Base-by-base conservation (phyloP, 768 basidiomycete genomes). In the Lactifluus piperatus region DNA sequence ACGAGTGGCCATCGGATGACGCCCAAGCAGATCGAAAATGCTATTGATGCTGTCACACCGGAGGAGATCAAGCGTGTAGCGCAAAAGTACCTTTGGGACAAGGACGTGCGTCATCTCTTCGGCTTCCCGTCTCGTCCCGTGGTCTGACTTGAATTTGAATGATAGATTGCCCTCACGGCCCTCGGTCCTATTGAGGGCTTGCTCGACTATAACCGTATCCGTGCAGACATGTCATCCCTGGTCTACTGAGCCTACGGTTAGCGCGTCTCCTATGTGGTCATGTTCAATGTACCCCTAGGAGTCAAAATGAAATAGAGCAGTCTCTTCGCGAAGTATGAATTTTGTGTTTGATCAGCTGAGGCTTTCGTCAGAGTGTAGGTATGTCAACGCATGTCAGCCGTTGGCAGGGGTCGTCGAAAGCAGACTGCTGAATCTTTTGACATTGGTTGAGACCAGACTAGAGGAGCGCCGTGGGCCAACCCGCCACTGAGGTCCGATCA, bases 31-130 rank as follows among this genome's bases (percentile, higher is more conserved):
- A 93, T 94, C 64, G 97, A 97, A 79, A 79, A 79, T 57, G 91
- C 92, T 26, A 83, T 98, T 46, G 93, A 98, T 70, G 86, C 88
- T 24, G 92, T 99, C 56, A 85, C 83, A 24, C 75, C 83, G 30
- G 88, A 84, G 20, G 94, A 97, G 71, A 93, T 99, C 73, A 87
- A 88, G 78, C 82, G 91, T 18, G 92, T 94, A 60, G 97, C 94
- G 45, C 86, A 91, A 77, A 94, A 92, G 77, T 97, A 97, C 73
- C 80, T 97, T 16, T 97, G 93, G 92, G 94, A 97, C 73, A 89
- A 91, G 74, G 94, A 97, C 72, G 89, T 92, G 70, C 68, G 83
- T 77, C 13, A 36, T 44, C 49, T 58, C 27, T 57, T 29, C 26
- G 45, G 46, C 41, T 57, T n/a, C 36, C 57, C 5, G n/a, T 51